Evolutionary conservation across 1,139 yeast genomes (phyloP), one percentile per base, ranked within the genome.

Genomic region (Kodamaea fungicola): DNA sequence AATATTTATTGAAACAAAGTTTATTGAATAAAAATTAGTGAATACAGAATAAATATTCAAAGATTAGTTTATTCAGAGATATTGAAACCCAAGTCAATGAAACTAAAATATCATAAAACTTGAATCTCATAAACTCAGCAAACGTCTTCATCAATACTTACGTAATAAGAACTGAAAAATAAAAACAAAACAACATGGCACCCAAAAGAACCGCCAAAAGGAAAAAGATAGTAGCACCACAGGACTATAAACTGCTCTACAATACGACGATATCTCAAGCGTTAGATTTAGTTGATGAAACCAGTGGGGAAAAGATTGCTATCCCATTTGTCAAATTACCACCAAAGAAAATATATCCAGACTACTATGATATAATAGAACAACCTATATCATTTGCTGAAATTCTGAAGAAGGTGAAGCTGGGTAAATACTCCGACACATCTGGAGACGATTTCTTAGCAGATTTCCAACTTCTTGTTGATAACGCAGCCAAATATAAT

Each of bases 311-410:
- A 31, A 51, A 49, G 35, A 52, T 78, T 25, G 71, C 73, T 12
- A 69, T 69, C 12, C 78, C 84, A 37, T 85, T 85, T 52, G 56
- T 78, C 40, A 78, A 80, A 49, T 64, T 87, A 30, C 96, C 96
- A 2, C 72, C 83, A 27, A 83, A 78, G 52, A 83, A 83, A 47
- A 64, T 76, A 28, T 88, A 85, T 47, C 95, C 97, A 0, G 94
- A 86, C 52, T 92, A 90, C 60, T 85, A 82, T 55, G 74, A 78
- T 38, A 68, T 82, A 42, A 78, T 86, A 26, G 59, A 61, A 21
- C 55, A 64, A n/a, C 95, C 95, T 3, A 75, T 85, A 7, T 80
- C 92, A 1, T 57, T 86, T 8, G 60, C 75, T 33, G 95, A 85
- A 46, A 81, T 83, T 31, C 76, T 69, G 45, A 67, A 57, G 51